Evolutionary conservation across 345 rosid genomes (phyloP).

Genomic region (Durio zibethinus): DNA sequence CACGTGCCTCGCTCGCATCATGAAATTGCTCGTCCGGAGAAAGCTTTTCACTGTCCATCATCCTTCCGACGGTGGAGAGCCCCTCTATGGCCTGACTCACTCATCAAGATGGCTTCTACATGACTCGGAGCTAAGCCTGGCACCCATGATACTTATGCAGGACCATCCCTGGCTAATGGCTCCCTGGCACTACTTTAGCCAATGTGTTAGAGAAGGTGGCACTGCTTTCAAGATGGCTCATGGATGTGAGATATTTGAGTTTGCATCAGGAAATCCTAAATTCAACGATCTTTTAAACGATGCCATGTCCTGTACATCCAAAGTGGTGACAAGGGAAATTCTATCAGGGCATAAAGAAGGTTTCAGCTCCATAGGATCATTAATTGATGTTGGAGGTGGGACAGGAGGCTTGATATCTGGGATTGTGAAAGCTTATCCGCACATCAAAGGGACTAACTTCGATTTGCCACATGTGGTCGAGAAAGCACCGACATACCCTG

Average conservation of each 20-base stretch:
- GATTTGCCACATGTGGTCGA: conserved; percentile 35
- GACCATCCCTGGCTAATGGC: conserved; percentile 17
- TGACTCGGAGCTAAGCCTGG: conserved; percentile 23
- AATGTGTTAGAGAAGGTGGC: conserved; percentile 35
- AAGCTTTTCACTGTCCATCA: conserved; percentile 19
- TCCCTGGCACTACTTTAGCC: conserved; percentile 28
- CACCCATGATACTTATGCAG: conserved; percentile 27
- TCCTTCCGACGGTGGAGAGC: conserved; percentile 23
- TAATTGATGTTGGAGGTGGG: conserved; percentile 39
- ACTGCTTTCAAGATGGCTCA: conserved; percentile 31
- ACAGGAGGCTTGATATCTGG: conserved; percentile 17
- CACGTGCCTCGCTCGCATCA: conserved; percentile 27
- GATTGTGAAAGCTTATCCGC: conserved; percentile 28
- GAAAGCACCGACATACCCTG: conserved; percentile 22
- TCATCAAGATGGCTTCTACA: conserved; percentile 25
- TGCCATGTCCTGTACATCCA: conserved; percentile 26
- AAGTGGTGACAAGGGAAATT: conserved; percentile 18
- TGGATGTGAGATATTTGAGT: conserved; percentile 28
- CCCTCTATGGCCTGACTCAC: conserved; percentile 27
- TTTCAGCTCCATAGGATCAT: conserved; percentile 8
- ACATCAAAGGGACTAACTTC: conserved; percentile 30
- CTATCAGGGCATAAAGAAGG: conserved; percentile 16
- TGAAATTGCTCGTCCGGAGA: conserved; percentile 28
- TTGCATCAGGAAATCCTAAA: conserved; percentile 14
- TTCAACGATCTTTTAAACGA: conserved; percentile 25